A percentile compares a stretch with the other conserved stretches of the same genome.
Conservation (phyloP, 2,329 filamentous ascomycete species). For the Tricladium varicosporioides region DNA sequence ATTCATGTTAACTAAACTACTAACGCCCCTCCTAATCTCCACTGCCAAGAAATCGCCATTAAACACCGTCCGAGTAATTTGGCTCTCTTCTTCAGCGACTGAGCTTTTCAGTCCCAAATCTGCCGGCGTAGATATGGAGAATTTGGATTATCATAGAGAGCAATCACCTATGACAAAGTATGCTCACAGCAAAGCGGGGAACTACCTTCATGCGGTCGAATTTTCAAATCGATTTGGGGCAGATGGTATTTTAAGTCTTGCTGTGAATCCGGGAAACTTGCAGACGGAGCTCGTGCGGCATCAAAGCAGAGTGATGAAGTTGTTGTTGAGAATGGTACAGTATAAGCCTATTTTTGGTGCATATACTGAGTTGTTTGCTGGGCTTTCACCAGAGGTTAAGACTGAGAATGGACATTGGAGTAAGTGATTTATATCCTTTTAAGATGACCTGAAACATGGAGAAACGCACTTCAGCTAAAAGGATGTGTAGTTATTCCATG, state of each 20-base stretch:
- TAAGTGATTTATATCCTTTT: slow-evolving; percentile 7
- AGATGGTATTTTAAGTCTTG: slow-evolving; percentile 18
- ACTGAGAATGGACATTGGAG: slow-evolving; percentile 18
- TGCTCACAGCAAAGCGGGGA: slow-evolving; percentile 17
- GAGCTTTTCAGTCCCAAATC: slow-evolving; percentile 8
- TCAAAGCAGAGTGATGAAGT: not conserved
- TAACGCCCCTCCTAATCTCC: slow-evolving; percentile 30
- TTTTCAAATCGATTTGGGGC: slow-evolving; percentile 15
- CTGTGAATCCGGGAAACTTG: slow-evolving; percentile 23
- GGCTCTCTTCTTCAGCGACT: slow-evolving; percentile 30
- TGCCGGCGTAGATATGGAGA: slow-evolving; percentile 17
- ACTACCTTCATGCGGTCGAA: slow-evolving; percentile 13
- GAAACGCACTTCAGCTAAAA: not conserved
- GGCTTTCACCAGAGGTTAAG: slow-evolving; percentile 16
- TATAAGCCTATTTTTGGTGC: slow-evolving; percentile 16
- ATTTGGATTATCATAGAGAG: slow-evolving; percentile 16
- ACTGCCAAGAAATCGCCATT: slow-evolving; percentile 26
- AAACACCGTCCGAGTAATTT: slow-evolving; percentile 32
- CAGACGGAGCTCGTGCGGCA: slow-evolving; percentile 6
- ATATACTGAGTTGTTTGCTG: slow-evolving; percentile 20
- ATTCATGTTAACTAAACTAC: slow-evolving; percentile 36
- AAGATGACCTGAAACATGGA: not conserved
- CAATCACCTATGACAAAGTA: slow-evolving; percentile 6
- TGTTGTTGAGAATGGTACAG: not conserved
- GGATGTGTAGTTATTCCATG: slow-evolving; percentile 42